phyloP scores from a whole-genome alignment of 495 filamentous ascomycete genomes.

The Penicillium ucsense region DNA sequence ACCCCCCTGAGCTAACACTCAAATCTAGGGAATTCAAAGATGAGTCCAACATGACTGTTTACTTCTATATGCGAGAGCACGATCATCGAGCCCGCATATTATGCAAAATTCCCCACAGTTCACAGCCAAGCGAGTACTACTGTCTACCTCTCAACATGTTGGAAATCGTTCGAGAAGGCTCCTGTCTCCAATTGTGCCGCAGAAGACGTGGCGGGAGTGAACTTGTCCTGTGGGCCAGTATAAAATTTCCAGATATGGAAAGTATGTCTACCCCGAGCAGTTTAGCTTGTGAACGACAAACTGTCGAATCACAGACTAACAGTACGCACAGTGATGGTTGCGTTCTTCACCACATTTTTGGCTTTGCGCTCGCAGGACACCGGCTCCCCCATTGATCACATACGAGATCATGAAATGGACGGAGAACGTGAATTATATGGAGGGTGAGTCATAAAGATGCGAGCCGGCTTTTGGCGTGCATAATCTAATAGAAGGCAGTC shows the following conservation, averaged over 20 bases:
- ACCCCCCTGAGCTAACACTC: neutral
- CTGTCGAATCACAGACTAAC: constrained; percentile 1
- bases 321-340: constrained; percentile 49
- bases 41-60: constrained; percentile 40
- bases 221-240: constrained; percentile 44
- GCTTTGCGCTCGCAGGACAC: constrained; percentile 63
- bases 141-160: constrained; percentile 43
- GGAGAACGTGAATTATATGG: constrained; percentile 59
- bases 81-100: constrained; percentile 51
- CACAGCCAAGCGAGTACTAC: constrained; percentile 30
- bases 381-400: constrained; percentile 37
- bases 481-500: constrained; percentile 27
- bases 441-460: constrained; percentile 40
- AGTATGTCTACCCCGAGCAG: constrained; percentile 25
- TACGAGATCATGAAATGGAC: constrained; percentile 50
- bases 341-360: constrained; percentile 69
- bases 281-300: neutral
- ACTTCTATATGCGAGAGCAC: constrained; percentile 43
- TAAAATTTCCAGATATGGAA: constrained; percentile 51
- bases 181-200: constrained; percentile 46
- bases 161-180: constrained; percentile 41
- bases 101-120: constrained; percentile 34
- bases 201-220: constrained; percentile 31
- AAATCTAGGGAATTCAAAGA: constrained; percentile 24
- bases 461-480: neutral